Conservation (phyloP, 306 rosid species). For the Senna siamea region DNA sequence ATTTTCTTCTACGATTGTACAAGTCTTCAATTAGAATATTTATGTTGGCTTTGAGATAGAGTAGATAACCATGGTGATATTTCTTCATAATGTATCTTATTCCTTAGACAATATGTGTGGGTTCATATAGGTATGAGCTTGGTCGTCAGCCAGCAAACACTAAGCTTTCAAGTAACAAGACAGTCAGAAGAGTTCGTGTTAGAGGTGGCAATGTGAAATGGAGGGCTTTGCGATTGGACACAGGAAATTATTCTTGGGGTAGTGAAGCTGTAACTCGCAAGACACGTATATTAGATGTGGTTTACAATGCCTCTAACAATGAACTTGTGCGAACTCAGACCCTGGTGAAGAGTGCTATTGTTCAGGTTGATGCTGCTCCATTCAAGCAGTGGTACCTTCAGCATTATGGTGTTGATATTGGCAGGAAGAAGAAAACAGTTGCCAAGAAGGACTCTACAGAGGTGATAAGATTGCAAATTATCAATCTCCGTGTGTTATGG, state of each 20-base stretch:
- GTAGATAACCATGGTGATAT: neutral
- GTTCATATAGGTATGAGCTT: slow-evolving; percentile 53
- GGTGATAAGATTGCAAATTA: slow-evolving; percentile 31
- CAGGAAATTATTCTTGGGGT: slow-evolving; percentile 63
- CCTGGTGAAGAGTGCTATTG: slow-evolving; percentile 60
- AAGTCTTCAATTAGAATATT: no score
- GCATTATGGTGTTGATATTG: slow-evolving; percentile 64
- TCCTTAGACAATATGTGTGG: neutral
- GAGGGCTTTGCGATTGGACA: slow-evolving; percentile 64
- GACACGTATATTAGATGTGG: slow-evolving; percentile 60
- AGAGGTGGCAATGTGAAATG: slow-evolving; percentile 69
- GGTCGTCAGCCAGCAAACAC: slow-evolving; percentile 67
- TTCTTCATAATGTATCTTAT: neutral
- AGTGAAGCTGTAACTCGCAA: slow-evolving; percentile 62
- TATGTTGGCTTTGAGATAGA: no score
- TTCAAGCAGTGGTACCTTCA: slow-evolving; percentile 71
- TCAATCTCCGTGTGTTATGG: neutral
- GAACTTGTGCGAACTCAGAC: slow-evolving; percentile 68
- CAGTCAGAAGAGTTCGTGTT: slow-evolving; percentile 57
- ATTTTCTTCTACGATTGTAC: no score
- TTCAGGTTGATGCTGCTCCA: slow-evolving; percentile 67
- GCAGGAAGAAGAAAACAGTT: slow-evolving; percentile 54
- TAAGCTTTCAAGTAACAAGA: slow-evolving; percentile 61
- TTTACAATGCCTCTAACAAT: slow-evolving; percentile 64
- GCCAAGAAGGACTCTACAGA: slow-evolving; percentile 53